Evolutionary conservation across 495 filamentous ascomycete genomes (phyloP), one percentile per base, ranked within the genome.

Genomic region (Penicillium silybi): DNA sequence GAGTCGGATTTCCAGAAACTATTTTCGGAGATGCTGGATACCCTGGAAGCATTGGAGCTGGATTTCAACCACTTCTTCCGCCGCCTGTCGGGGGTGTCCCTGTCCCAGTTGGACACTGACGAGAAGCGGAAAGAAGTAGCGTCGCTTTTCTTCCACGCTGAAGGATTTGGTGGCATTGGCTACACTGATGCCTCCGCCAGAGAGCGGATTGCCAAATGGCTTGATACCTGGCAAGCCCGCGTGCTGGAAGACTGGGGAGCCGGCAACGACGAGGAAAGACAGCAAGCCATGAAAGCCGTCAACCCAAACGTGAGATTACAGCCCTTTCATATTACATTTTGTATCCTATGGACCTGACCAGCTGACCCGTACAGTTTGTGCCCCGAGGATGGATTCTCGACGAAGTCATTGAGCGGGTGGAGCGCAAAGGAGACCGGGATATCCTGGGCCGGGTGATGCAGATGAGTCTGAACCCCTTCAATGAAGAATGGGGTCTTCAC

Each of bases 1-100:
- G 79, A 86, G 8, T 72, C 73, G 0, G 93, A 97, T 63, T 95
- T 97, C 56, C 77, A 92, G 23, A 62, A 69, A 1, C 65, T 97
- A 4, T 92, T 88, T 56, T 87, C 84, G 10, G 86, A 88, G 42
- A 66, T 90, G 13, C 73, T 98, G n/a, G 90, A 96, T 61, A 84
- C 83, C 0, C 74, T 98, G 59, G 88, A 95, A 60, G 76, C 77
- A 3, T 68, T 89, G 23, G 84, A 90, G 56, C 68, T 98, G 19
- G 93, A 98, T 65, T 98, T 95, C 73, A 87, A 92, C 60, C 87
- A 90, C 53, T 92, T 92, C 66, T 97, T 97, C 79, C 78, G 93
- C 2, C 80, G 84, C 5, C 73, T 98, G 0, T 83, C 82, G 9
- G 55, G 67, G 4, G 51, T 95, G 15, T 71, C 67, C 3, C 34